These are phyloP conservation scores for Xerocomellus chrysenteron DNA, from an alignment of 768 basidiomycete genomes.

Conservation along the genomic window DNA sequence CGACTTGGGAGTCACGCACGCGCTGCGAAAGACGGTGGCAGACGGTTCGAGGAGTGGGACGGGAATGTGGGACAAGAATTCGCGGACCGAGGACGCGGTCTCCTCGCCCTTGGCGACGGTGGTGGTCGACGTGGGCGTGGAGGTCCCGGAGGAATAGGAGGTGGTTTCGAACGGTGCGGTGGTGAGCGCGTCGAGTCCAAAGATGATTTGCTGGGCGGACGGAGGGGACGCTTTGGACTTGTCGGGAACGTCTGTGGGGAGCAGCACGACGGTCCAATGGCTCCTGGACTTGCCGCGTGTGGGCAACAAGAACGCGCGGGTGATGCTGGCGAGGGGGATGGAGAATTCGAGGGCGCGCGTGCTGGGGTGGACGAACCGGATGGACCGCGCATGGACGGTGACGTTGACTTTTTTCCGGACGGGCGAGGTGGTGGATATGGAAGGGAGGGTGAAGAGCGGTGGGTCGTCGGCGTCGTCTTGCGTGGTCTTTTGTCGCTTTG, in stretches of 20 bases:
- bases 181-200: constrained; percentile 64
- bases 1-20: constrained; percentile 36
- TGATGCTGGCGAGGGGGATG: constrained; percentile 48
- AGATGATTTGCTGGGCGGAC: constrained; percentile 58
- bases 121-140: constrained; percentile 26
- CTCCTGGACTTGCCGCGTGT: constrained; percentile 70
- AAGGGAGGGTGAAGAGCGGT: constrained; percentile 57
- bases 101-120: constrained; percentile 50
- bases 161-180: constrained; percentile 47
- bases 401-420: constrained; percentile 76
- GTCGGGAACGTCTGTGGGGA: constrained; percentile 55
- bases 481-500: constrained; percentile 22
- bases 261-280: constrained; percentile 70
- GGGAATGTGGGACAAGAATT: constrained; percentile 51
- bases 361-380: constrained; percentile 52
- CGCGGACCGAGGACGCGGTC: constrained; percentile 48
- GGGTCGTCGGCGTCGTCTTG: constrained; percentile 34
- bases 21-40: constrained; percentile 54
- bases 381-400: constrained; percentile 47
- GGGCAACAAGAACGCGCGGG: constrained; percentile 68
- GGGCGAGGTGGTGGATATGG: constrained; percentile 69
- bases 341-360: constrained; percentile 50
- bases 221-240: constrained; percentile 39
- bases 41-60: constrained; percentile 49
- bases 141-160: constrained; percentile 29